Evolutionary conservation across 345 rosid genomes (phyloP).

Genomic region (Dovyalis caffra): DNA sequence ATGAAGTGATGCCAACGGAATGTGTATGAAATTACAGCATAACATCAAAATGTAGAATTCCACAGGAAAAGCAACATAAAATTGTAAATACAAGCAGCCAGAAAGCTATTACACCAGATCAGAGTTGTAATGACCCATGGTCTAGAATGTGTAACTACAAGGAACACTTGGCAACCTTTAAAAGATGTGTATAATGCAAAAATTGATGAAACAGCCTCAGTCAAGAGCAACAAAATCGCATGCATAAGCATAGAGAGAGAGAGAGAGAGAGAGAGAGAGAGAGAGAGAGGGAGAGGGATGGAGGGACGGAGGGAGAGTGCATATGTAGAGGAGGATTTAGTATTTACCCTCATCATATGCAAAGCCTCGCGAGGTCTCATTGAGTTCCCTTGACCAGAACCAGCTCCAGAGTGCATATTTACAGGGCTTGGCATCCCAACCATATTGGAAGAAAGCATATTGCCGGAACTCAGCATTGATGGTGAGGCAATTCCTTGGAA

Average conservation of each 20-base stretch:
- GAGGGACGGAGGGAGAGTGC: not conserved
- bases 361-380: constrained; percentile 74
- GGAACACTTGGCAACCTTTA: not conserved
- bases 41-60: not conserved
- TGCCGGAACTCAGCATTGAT: constrained; percentile 57
- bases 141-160: not conserved
- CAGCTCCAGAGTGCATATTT: constrained; percentile 61
- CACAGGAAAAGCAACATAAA: not conserved
- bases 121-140: not conserved
- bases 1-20: not conserved
- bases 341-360: constrained; percentile 75
- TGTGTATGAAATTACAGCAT: not conserved
- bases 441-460: constrained; percentile 65
- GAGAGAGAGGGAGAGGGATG: not conserved
- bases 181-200: not conserved
- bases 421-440: constrained; percentile 69
- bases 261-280: not conserved
- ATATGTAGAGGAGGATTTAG: constrained; percentile 3
- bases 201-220: not conserved
- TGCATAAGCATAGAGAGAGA: not conserved
- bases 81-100: not conserved
- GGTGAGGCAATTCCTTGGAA: constrained; percentile 76
- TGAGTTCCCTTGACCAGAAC: constrained; percentile 69
- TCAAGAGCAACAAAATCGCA: not conserved
- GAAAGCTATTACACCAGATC: not conserved